Evolutionary conservation across 2,329 filamentous ascomycete genomes (phyloP), one percentile per base, ranked within the genome.

Genomic region (Talaromyces atroroseus): DNA sequence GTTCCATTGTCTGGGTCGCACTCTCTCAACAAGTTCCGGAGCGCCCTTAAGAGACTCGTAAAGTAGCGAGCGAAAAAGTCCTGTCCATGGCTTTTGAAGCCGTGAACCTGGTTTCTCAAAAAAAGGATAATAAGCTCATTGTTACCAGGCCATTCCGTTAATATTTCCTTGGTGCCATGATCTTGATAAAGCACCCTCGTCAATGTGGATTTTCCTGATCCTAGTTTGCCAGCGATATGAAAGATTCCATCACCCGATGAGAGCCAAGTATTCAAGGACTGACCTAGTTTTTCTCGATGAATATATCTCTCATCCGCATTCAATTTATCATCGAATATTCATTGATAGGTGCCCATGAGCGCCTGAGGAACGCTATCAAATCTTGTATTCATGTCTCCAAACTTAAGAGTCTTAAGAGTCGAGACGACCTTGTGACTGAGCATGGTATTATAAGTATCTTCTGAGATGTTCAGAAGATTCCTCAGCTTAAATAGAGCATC

Each of bases 181-280:
- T 65, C 58, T n/a, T 62, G 54, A 34, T 23, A 57, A 3, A 65
- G 58, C 38, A 49, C 61, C 21, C 60, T 63, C 64, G 62, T 63
- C 46, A 65, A 40, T 1, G 63, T 65, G 4, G 63, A 62, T 29
- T 65, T 65, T 40, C 65, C 65, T 36, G 54, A 57, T 12, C 66
- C 66, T 6, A 65, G 62, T 38, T 68, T 68, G 5, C 66, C 66
- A 18, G 60, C 62, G 20, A 70, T 64, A 24, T 46, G 42, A 20
- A 46, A 46, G 23, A 46, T 46, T 46, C 42, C 42, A 14, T 21
- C 7, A 3, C 42, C 42, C 2, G 18, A 21, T 20, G 42, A 11
- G 2, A 46, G 42, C 42, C 42, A 46, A 16, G 42, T 46, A 46
- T 16, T 36, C 32, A 36, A 36, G 14, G 32, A 36, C 32, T 36